Percentiles rank a stretch among this genome's conserved stretches.
These are phyloP conservation scores for Rutstroemia sp. DNA, from an alignment of 2,329 filamentous ascomycete species.

Conservation along the genomic window DNA sequence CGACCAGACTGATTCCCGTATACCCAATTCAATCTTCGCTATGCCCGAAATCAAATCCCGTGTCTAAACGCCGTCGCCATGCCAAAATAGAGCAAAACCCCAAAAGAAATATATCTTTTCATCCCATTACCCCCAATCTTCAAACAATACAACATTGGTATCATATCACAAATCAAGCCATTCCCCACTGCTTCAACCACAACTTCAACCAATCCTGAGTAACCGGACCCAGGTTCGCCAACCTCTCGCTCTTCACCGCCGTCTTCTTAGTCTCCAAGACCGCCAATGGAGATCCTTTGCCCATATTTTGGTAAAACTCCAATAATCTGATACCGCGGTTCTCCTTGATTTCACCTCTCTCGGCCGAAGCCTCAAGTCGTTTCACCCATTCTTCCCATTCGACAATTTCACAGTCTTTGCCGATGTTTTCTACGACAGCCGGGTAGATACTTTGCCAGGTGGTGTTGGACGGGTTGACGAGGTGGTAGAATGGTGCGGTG, in stretches of 20 bases:
- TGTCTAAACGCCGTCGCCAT: neutral
- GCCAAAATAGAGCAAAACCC: neutral
- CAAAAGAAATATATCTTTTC: neutral
- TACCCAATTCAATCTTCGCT: too few species aligned
- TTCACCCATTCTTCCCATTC: conserved; percentile 39
- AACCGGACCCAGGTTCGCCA: conserved; percentile 25
- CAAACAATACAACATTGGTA: neutral
- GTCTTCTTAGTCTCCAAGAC: conserved; percentile 12
- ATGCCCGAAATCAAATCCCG: too few species aligned
- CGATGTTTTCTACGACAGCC: conserved; percentile 14
- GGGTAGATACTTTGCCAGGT: conserved; percentile 23
- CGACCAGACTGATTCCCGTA: too few species aligned
- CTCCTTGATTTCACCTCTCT: conserved; percentile 33
- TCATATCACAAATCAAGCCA: conserved; percentile 9
- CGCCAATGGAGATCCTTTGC: conserved; percentile 8
- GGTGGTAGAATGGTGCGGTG: conserved; percentile 19
- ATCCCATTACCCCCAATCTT: neutral
- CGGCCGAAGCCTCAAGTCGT: conserved; percentile 34
- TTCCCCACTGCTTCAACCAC: conserved; percentile 31
- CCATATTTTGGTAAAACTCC: conserved; percentile 21
- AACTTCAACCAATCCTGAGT: conserved; percentile 29
- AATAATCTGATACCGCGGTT: conserved; percentile 47
- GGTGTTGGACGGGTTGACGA: conserved; percentile 24
- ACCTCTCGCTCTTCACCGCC: conserved; percentile 19
- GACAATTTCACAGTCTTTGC: conserved; percentile 26